Base-by-base conservation (phyloP, 2,329 filamentous ascomycete species). In the Neofusicoccum laricinum region DNA sequence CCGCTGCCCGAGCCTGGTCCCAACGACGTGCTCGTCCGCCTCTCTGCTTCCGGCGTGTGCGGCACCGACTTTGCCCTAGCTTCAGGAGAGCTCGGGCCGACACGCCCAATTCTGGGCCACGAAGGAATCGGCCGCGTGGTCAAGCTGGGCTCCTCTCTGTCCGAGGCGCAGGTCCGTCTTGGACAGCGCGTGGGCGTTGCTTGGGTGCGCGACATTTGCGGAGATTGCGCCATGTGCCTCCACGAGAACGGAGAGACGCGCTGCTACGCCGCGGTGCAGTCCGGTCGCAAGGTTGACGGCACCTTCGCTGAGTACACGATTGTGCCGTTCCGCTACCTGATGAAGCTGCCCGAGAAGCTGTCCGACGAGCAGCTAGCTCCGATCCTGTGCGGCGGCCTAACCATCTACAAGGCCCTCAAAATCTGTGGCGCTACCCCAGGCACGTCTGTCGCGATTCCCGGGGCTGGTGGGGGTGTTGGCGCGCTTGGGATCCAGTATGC, bases 111-210 rank as follows among this genome's bases (percentile, higher is more conserved):
- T 7, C 77, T 82, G 0, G 83, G 82, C 3, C 84, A 86, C 70
- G 84, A 86, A 71, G 85, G 85, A 30, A 84, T 84, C 3, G 85
- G 85, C 4, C 78, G 86, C 0, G 84, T 87, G 7, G 85, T 86
- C 32, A 83, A 85, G 61, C 71, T 86, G 3, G 85, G 85, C 12
- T 71, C 77, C 12, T 80, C 82, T 30, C 84, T 86, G 32, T 82
- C 80, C 69, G 81, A 76, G 43, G 73, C 71, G 67, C 77, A 84
- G 61, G 69, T 85, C 1, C 25, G 48, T 17, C 17, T 63, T 11
- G 84, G 85, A 2, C 81, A 86, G 66, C 75, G 84, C 21, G 84
- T 79, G 2, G 84, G 84, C 5, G 74, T 82, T 62, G 83, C 84
- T 69, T 83, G 83, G 2, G 72, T 85, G 10, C 78, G 78, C 70